Evolutionary conservation across 2,329 filamentous ascomycete species (phyloP).

Genomic region (Calycina herbarum): DNA sequence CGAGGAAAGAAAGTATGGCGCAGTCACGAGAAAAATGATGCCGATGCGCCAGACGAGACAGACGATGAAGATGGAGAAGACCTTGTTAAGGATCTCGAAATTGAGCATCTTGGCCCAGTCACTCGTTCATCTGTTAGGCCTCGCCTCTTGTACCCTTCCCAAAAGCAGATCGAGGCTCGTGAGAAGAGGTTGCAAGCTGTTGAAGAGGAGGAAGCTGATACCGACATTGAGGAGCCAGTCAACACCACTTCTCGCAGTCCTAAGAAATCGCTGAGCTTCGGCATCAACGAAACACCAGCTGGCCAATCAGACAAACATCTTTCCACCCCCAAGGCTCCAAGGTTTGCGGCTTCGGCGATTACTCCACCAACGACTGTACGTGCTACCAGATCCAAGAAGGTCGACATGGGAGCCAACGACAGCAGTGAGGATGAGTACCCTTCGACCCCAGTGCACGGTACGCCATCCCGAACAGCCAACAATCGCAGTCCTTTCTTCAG

Average conservation of each 20-base stretch:
- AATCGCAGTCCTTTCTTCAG: constrained; percentile 55
- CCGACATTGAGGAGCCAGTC: constrained; percentile 47
- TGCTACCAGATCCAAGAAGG: constrained; percentile 57
- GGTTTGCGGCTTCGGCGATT: constrained; percentile 50
- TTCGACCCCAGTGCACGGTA: constrained; percentile 38
- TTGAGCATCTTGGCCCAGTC: constrained; percentile 46
- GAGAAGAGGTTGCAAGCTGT: constrained; percentile 63
- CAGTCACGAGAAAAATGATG: constrained; percentile 40
- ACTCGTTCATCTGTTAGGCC: constrained; percentile 72
- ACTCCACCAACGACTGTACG: constrained; percentile 64
- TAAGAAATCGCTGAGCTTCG: background rate
- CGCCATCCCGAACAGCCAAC: background rate
- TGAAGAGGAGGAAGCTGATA: constrained; percentile 52
- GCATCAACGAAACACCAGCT: constrained; percentile 25
- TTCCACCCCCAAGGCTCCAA: constrained; percentile 55
- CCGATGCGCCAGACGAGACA: constrained; percentile 30
- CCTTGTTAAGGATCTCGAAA: background rate
- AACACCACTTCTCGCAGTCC: constrained; percentile 2
- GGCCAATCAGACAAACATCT: constrained; percentile 41
- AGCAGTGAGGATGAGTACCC: constrained; percentile 22
- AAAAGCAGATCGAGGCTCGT: constrained; percentile 50
- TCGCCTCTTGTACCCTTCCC: constrained; percentile 62
- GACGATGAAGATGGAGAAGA: constrained; percentile 25
- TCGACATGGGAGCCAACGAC: constrained; percentile 30
- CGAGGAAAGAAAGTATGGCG: constrained; percentile 79